Conservation (phyloP, 1,284 basidiomycete genomes). For the Irpex lacteus region DNA sequence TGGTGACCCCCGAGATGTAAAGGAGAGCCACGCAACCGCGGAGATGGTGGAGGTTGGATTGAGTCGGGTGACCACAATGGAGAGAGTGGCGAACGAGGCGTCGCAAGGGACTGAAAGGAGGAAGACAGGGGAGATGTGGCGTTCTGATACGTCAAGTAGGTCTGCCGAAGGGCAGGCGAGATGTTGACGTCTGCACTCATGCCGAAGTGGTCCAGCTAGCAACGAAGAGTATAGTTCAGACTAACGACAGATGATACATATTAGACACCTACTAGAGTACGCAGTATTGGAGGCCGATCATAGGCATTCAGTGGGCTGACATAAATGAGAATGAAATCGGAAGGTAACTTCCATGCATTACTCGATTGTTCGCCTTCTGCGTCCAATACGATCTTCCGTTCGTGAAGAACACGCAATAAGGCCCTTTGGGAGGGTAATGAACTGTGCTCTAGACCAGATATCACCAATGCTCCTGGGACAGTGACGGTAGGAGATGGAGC, state of each 20-base stretch:
- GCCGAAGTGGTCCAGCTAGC: conserved; percentile 72
- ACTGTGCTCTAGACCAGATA: conserved; percentile 67
- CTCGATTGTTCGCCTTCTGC: conserved; percentile 27
- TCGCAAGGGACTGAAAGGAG: conserved; percentile 35
- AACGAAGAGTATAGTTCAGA: conserved; percentile 7
- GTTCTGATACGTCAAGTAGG: conserved; percentile 23
- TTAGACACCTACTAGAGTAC: conserved; percentile 50
- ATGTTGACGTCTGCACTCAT: conserved; percentile 60
- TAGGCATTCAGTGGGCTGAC: conserved; percentile 61
- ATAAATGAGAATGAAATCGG: conserved; percentile 69
- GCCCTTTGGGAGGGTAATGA: conserved; percentile 55
- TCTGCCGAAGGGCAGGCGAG: conserved; percentile 21
- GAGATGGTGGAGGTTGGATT: conserved; percentile 20
- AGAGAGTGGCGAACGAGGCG: conserved; percentile 26
- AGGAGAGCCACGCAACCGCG: conserved; percentile 9
- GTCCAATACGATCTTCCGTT: conserved; percentile 50
- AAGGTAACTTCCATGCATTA: conserved; percentile 57
- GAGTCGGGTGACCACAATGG: conserved; percentile 24
- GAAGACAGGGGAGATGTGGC: conserved; percentile 23
- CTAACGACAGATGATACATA: background rate
- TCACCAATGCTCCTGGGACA: conserved; percentile 62
- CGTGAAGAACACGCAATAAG: conserved; percentile 51
- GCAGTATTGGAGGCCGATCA: conserved; percentile 63
- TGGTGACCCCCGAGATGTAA: conserved; percentile 17
- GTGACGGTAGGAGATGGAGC: background rate